Conservation (phyloP, 2,329 filamentous ascomycete species). For the Alternaria alternata region DNA sequence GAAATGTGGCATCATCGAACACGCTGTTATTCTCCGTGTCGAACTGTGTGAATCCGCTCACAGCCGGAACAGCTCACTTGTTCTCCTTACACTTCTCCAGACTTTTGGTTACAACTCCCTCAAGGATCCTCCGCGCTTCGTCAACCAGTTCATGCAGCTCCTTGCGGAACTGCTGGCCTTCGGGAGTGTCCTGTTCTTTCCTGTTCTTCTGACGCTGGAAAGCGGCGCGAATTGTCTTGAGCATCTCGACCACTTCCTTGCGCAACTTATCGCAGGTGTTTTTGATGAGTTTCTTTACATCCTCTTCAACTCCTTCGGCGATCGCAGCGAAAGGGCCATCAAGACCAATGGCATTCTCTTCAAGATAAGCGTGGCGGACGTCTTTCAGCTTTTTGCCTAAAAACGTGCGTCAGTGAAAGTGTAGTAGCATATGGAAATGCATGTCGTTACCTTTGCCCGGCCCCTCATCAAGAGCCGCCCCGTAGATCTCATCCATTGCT, state of each 20-base stretch:
- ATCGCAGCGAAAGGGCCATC: constrained; percentile 4
- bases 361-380: constrained; percentile 13
- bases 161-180: constrained; percentile 16
- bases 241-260: constrained; percentile 1
- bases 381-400: constrained; percentile 14
- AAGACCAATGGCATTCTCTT: not conserved
- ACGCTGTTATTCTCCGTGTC: too few relatives aligned
- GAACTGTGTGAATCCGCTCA: not conserved
- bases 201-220: constrained; percentile 14
- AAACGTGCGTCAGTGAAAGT: not conserved
- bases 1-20: too few relatives aligned
- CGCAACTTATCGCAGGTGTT: not conserved
- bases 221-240: constrained; percentile 3
- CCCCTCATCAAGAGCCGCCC: not conserved
- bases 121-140: constrained; percentile 12
- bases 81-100: constrained; percentile 18
- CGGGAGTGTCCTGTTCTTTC: constrained; percentile 15
- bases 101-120: constrained; percentile 9
- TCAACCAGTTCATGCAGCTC: constrained; percentile 13
- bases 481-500: constrained; percentile 23
- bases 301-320: not conserved
- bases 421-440: not conserved
- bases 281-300: not conserved
- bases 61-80: not conserved
- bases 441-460: not conserved